phyloP scores from a whole-genome alignment of 1,139 yeast genomes.

The Hyphopichia wangnamkhiaoensis region DNA sequence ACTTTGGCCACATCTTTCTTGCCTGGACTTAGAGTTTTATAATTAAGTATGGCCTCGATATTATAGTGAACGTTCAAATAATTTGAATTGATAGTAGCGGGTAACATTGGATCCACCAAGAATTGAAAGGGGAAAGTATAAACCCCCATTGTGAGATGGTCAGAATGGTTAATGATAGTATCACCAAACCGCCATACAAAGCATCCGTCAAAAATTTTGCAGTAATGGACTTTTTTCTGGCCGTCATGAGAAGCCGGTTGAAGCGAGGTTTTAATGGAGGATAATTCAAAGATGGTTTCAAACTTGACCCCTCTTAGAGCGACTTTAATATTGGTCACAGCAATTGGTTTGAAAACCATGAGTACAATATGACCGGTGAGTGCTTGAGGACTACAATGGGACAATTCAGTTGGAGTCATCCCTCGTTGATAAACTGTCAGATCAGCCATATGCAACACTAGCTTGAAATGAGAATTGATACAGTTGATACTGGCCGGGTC shows the following conservation, averaged over 20 bases:
- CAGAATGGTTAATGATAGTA: conserved; percentile 2
- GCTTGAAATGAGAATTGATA: conserved; percentile 4
- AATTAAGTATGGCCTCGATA: conserved; percentile 9
- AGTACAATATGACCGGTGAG: conserved; percentile 9
- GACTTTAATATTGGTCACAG: conserved; percentile 7
- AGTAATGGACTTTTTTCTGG: conserved; percentile 5
- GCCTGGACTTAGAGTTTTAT: not conserved
- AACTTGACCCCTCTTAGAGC: conserved; percentile 11
- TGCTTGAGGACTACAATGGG: conserved; percentile 7
- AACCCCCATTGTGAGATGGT: conserved; percentile 11
- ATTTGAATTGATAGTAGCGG: conserved; percentile 11
- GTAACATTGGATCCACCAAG: conserved; percentile 13
- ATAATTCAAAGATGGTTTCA: conserved; percentile 8
- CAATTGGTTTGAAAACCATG: conserved; percentile 9
- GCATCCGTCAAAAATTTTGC: conserved; percentile 11
- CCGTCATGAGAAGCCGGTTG: conserved; percentile 1
- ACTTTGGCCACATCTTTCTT: not conserved
- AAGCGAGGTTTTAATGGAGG: not conserved
- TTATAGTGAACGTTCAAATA: conserved; percentile 11
- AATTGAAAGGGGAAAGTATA: conserved; percentile 18
- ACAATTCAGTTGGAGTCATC: conserved; percentile 8
- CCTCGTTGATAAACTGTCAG: conserved; percentile 11
- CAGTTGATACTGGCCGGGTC: conserved; percentile 2
- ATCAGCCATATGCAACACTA: conserved; percentile 3
- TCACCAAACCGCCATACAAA: conserved; percentile 10